phyloP scores from a whole-genome alignment of 1,284 basidiomycete genomes.

The Inonotus hispidus region DNA sequence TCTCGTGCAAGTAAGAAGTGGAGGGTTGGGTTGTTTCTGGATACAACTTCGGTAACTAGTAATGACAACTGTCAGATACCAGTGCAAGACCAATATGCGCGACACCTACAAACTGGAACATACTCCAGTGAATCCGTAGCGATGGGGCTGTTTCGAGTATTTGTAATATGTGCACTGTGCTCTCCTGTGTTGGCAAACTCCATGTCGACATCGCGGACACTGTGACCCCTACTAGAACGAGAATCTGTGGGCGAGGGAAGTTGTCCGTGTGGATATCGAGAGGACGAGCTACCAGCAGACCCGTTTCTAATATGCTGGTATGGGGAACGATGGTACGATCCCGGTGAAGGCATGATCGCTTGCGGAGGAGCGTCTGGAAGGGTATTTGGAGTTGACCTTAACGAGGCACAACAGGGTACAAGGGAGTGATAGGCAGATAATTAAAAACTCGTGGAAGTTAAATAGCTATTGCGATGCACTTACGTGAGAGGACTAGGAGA shows the following conservation, averaged over 20 bases:
- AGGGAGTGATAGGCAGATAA: background rate
- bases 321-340: background rate
- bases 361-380: background rate
- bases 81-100: background rate
- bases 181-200: background rate
- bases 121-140: background rate
- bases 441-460: background rate
- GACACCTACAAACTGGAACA: background rate
- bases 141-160: background rate
- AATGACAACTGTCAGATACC: background rate
- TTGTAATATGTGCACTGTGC: background rate
- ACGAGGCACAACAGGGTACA: background rate
- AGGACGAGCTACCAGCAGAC: background rate
- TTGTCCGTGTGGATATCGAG: background rate
- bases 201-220: background rate
- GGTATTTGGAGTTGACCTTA: background rate
- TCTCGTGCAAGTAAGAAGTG: conserved; percentile 12
- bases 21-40: background rate
- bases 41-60: background rate
- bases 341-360: background rate
- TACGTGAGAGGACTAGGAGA: conserved; percentile 4
- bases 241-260: conserved; percentile 4
- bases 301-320: background rate
- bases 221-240: background rate
- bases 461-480: background rate